Percentiles rank a stretch among this genome's conserved stretches.
phyloP scores from a whole-genome alignment of 2,329 filamentous ascomycete species.

The Colletotrichum tanaceti region DNA sequence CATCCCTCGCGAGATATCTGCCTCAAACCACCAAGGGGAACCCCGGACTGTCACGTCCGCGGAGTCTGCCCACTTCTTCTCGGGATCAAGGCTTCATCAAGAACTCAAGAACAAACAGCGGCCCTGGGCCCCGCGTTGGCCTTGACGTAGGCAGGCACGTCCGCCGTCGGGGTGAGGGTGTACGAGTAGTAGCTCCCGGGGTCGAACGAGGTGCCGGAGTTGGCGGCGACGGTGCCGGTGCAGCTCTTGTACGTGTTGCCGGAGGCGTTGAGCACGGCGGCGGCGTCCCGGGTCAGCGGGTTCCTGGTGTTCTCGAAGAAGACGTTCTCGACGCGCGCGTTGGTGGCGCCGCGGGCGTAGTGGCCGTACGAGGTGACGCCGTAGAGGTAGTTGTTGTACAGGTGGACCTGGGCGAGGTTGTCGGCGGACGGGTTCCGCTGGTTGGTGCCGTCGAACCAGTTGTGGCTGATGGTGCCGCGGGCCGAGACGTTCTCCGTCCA shows the following conservation, averaged over 20 bases:
- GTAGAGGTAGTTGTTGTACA: constrained; percentile 41
- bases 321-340: constrained; percentile 38
- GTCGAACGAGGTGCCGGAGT: constrained; percentile 31
- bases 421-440: constrained; percentile 41
- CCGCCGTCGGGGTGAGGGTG: constrained; percentile 26
- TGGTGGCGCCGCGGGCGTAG: constrained; percentile 38
- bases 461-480: constrained; percentile 39
- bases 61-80: background rate
- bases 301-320: constrained; percentile 40
- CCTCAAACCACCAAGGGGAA: no score
- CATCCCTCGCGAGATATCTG: no score
- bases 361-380: constrained; percentile 39
- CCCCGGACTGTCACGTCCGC: no score
- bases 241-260: constrained; percentile 35
- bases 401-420: constrained; percentile 36
- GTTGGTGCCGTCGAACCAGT: constrained; percentile 41
- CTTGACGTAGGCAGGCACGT: constrained; percentile 35
- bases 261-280: constrained; percentile 17
- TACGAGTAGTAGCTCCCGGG: constrained; percentile 25
- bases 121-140: constrained; percentile 32
- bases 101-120: constrained; percentile 32
- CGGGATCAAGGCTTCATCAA: no score
- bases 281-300: constrained; percentile 29
- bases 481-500: constrained; percentile 41
- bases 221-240: constrained; percentile 28